phyloP scores from a whole-genome alignment of 2,329 filamentous ascomycete species.

The Aspergillus viridinutans region DNA sequence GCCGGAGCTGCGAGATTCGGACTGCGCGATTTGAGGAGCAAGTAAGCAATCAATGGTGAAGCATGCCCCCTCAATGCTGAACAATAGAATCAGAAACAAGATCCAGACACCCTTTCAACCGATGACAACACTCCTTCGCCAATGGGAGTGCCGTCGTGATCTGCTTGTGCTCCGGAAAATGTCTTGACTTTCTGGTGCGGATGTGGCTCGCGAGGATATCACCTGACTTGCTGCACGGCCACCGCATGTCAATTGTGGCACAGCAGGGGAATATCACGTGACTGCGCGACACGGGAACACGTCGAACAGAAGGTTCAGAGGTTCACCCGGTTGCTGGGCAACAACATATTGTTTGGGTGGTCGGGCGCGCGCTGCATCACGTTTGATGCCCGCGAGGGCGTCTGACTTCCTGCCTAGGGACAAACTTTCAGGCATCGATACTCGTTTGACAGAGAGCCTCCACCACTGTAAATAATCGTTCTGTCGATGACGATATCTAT shows the following conservation, averaged over 20 bases:
- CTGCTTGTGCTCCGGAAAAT: constrained; percentile 18
- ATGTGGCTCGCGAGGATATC: constrained; percentile 14
- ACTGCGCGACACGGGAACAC: constrained; percentile 40
- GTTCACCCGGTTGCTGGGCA: constrained; percentile 49
- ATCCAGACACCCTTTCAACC: constrained; percentile 5
- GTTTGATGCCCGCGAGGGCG: constrained; percentile 11
- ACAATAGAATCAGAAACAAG: neutral
- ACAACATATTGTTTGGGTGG: constrained; percentile 19
- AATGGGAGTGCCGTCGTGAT: constrained; percentile 10
- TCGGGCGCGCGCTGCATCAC: neutral
- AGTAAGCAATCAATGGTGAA: constrained; percentile 6
- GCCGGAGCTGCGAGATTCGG: neutral
- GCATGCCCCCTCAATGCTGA: constrained; percentile 7
- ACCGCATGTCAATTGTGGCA: neutral
- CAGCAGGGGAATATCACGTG: constrained; percentile 11
- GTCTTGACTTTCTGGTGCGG: constrained; percentile 7
- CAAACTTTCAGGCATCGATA: neutral
- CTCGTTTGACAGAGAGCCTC: neutral
- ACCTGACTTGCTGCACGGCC: constrained; percentile 19
- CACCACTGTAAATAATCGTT: neutral
- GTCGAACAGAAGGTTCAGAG: constrained; percentile 7
- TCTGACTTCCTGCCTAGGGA: neutral
- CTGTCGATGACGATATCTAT: neutral
- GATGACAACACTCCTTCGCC: neutral
- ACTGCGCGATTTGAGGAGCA: neutral